Percentiles rank a stretch among this genome's conserved stretches.
Conservation (phyloP, 495 filamentous ascomycete species). For the Xylaria bambusicola region DNA sequence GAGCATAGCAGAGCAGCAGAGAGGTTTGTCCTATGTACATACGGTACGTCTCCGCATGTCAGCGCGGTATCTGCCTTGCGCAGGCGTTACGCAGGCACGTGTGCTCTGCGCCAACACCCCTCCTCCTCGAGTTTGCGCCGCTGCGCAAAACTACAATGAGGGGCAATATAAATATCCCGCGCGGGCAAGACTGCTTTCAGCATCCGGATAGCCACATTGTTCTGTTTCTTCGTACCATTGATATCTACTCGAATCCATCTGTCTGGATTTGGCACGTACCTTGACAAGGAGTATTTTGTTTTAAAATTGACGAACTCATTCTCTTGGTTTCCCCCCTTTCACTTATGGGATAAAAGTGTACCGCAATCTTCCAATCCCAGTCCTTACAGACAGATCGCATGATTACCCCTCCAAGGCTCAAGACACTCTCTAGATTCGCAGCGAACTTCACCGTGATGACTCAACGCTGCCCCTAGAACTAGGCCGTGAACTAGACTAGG, state of each 20-base stretch:
- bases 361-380: not conserved
- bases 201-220: not conserved
- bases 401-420: not conserved
- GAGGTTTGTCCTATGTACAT: conserved; percentile 1
- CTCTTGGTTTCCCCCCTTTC: not conserved
- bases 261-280: not conserved
- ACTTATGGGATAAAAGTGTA: no score
- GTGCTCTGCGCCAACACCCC: conserved; percentile 21
- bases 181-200: not conserved
- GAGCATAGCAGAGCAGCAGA: no score
- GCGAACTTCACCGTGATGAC: conserved; percentile 13
- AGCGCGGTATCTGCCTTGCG: conserved; percentile 5
- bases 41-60: conserved; percentile 2
- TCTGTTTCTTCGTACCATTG: not conserved
- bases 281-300: not conserved
- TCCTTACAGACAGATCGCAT: not conserved
- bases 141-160: conserved; percentile 28
- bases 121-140: conserved; percentile 33
- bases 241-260: not conserved
- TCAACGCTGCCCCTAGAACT: conserved; percentile 11
- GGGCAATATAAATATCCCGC: conserved; percentile 23
- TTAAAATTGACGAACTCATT: not conserved
- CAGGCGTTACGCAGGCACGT: not conserved
- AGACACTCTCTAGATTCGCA: not conserved
- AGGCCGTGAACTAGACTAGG: conserved; percentile 19